phyloP scores from a whole-genome alignment of 768 basidiomycete species.

The Kwoniella pini region DNA sequence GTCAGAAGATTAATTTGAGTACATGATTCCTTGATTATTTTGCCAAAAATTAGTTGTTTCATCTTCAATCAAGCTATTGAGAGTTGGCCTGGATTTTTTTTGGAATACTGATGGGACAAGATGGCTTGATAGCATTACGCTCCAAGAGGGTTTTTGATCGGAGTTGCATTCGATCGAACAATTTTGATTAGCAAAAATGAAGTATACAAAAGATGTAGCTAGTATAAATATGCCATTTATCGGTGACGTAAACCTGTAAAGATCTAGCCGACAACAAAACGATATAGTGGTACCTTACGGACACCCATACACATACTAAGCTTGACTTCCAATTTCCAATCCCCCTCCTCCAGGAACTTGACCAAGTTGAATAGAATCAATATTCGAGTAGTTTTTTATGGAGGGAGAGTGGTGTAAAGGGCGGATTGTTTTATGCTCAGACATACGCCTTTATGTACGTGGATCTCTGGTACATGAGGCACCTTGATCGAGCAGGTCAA shows the following conservation, averaged over 20 bases:
- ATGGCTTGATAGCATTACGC: too few relatives aligned
- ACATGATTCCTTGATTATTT: too few relatives aligned
- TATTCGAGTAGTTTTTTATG: too few relatives aligned
- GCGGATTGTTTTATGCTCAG: constrained; percentile 12
- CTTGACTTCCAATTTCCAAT: neutral
- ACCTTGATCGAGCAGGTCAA: constrained; percentile 19
- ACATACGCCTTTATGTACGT: constrained; percentile 22
- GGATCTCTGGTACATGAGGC: constrained; percentile 20
- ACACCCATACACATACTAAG: neutral
- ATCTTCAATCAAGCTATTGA: too few relatives aligned
- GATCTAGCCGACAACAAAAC: neutral
- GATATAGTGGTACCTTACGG: too few relatives aligned
- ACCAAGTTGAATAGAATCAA: neutral
- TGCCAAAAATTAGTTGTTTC: too few relatives aligned
- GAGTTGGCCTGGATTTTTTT: too few relatives aligned
- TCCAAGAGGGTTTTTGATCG: too few relatives aligned
- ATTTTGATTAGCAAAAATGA: too few relatives aligned
- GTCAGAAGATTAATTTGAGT: too few relatives aligned
- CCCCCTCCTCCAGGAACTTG: neutral
- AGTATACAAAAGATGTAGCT: neutral
- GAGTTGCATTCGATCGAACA: too few relatives aligned
- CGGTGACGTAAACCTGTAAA: neutral
- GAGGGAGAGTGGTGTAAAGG: neutral
- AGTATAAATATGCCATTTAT: neutral
- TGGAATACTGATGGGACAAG: too few relatives aligned